Conservation (phyloP, 805 yeast genomes). For the Ogataea polymorpha region DNA sequence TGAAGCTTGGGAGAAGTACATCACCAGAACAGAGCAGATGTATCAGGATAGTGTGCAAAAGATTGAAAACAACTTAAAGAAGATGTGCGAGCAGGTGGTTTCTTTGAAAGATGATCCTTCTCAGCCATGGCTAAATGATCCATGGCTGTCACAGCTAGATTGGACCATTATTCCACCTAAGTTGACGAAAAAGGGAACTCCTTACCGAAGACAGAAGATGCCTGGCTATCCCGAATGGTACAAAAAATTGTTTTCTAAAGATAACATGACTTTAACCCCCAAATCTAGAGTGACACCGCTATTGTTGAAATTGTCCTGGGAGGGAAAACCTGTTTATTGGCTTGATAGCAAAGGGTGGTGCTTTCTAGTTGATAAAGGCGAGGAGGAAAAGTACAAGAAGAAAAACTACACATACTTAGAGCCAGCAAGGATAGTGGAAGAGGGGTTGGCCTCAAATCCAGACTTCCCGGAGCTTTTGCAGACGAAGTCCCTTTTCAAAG, state of each 20-base stretch:
- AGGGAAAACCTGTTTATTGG: constrained; percentile 80
- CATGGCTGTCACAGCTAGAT: constrained; percentile 87
- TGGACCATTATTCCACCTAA: constrained; percentile 70
- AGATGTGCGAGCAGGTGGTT: constrained; percentile 60
- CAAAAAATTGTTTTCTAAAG: constrained; percentile 47
- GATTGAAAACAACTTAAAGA: constrained; percentile 56
- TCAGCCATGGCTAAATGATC: constrained; percentile 54
- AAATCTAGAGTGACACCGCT: constrained; percentile 76
- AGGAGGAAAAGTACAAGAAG: constrained; percentile 32
- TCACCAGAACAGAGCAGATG: constrained; percentile 62
- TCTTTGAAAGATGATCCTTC: constrained; percentile 41
- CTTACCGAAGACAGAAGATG: constrained; percentile 68
- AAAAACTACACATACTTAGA: constrained; percentile 37
- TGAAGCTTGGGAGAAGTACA: constrained; percentile 66
- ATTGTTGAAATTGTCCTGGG: constrained; percentile 78
- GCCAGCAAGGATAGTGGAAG: constrained; percentile 16
- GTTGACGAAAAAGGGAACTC: constrained; percentile 64
- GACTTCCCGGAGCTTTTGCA: constrained; percentile 14
- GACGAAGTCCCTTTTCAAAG: constrained; percentile 46
- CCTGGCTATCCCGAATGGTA: constrained; percentile 98
- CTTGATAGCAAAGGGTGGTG: constrained; percentile 83
- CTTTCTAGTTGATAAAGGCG: constrained; percentile 54
- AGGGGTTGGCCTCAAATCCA: constrained; percentile 7
- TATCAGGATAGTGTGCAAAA: constrained; percentile 56
- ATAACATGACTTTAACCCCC: constrained; percentile 54